Evolutionary conservation across 805 yeast species (phyloP).

Genomic region (Myxozyma mucilagina): DNA sequence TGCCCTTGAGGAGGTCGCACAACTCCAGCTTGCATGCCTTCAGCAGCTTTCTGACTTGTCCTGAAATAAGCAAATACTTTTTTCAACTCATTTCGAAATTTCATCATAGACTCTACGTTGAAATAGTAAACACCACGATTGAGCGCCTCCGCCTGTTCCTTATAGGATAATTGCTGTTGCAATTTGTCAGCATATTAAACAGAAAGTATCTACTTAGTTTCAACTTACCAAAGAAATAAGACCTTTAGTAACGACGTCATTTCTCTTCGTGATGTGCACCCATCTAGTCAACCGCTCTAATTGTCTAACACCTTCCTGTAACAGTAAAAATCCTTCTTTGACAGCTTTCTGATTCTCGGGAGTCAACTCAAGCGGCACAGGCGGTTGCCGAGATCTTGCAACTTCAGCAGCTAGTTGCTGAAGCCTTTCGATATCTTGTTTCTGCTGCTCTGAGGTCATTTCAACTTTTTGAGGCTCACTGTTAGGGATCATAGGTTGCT

Average conservation of each 20-base stretch:
- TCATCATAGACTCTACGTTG: slow-evolving; percentile 11
- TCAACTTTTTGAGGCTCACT: neutral
- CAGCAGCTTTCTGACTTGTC: slow-evolving; percentile 6
- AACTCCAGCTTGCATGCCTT: neutral
- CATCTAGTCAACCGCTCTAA: slow-evolving; percentile 25
- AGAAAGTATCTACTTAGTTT: neutral
- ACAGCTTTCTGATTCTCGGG: slow-evolving; percentile 18
- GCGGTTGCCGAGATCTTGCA: slow-evolving; percentile 8
- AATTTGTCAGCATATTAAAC: neutral
- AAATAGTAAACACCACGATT: slow-evolving; percentile 15
- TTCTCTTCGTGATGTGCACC: slow-evolving; percentile 19
- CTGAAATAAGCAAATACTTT: slow-evolving; percentile 24
- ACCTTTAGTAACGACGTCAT: slow-evolving; percentile 20
- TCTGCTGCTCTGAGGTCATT: slow-evolving; percentile 17
- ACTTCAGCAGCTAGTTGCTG: slow-evolving; percentile 22
- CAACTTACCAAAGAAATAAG: slow-evolving; percentile 24
- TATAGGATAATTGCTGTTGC: slow-evolving; percentile 24
- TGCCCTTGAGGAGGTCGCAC: slow-evolving; percentile 6
- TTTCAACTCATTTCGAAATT: slow-evolving; percentile 22
- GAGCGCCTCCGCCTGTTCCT: slow-evolving; percentile 27
- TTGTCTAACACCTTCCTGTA: slow-evolving; percentile 26
- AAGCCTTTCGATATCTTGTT: slow-evolving; percentile 15
- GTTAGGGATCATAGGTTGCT: neutral
- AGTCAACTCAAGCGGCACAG: slow-evolving; percentile 16
- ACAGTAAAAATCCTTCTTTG: slow-evolving; percentile 5